Evolutionary conservation across 345 rosid species (phyloP), one percentile per base, ranked within the genome.

Genomic region (Salix viminalis): DNA sequence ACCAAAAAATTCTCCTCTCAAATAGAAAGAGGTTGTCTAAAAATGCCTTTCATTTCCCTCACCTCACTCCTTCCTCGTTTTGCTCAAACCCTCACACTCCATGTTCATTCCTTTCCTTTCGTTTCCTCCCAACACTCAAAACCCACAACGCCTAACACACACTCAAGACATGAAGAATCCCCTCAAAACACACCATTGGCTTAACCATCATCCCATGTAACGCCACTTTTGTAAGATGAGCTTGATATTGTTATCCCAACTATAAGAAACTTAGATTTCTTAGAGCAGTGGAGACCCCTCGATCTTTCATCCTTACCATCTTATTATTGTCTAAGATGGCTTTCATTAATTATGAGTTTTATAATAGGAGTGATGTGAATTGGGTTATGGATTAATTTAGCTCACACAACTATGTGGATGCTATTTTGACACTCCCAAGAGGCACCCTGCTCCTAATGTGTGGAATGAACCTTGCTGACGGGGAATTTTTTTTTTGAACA

Each of bases 241-340:
- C 73, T 83, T 0, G 84, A 83, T 50, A 80, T 83, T 2, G 86
- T 83, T 2, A 84, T 78, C 34, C 86, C 86, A 24, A 84, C 84
- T 71, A 73, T 81, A 16, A 32, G 79, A 16, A 81, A 78, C 79
- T 80, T 84, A 12, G 84, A 78, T 7, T 84, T 84, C 66, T 42
- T 81, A 70, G 86, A 81, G 84, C 79, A 75, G 86, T 84, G 86
- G 86, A 78, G 82, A 65, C 86, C 82, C 78, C 37, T 34, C 37
- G 37, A 34, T 80, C 76, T 81, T 84, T 65, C 76, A 84, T 82
- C 80, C 81, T 10, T 84, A 81, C 67, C 84, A 81, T 66, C 79
- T 84, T 71, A 78, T 84, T 56, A 81, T 84, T 48, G 86, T 84
- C 42, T 84, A 81, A 61, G 84, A 81, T 54, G 86, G 86, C 18